A percentile compares a stretch with the other conserved stretches of the same genome.
These are phyloP conservation scores for Biancaea sappan DNA, from an alignment of 306 rosid species.

Conservation along the genomic window DNA sequence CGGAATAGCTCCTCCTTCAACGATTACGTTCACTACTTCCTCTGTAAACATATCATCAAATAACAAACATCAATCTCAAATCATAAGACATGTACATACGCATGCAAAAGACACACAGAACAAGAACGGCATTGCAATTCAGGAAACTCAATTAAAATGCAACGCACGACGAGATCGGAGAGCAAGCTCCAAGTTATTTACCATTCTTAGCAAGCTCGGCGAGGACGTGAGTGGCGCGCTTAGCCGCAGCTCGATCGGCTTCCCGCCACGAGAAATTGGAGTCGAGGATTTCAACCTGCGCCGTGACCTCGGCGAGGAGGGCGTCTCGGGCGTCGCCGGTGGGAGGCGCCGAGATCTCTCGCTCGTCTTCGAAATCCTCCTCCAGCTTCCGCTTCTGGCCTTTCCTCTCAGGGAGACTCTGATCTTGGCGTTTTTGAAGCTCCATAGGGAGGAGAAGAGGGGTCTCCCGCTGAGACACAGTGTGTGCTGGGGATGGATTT, in stretches of 20 bases:
- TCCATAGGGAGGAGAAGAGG: constrained; percentile 63
- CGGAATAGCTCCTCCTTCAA: constrained; percentile 93
- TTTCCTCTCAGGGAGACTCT: constrained; percentile 74
- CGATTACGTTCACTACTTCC: constrained; percentile 93
- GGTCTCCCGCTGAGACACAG: constrained; percentile 35
- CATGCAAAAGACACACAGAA: constrained; percentile 18
- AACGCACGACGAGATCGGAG: constrained; percentile 45
- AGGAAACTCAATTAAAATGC: constrained; percentile 17
- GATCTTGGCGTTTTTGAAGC: constrained; percentile 64
- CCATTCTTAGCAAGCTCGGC: constrained; percentile 98
- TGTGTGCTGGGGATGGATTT: constrained; percentile 24
- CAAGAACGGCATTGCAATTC: constrained; percentile 25
- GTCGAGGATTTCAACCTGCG: constrained; percentile 71
- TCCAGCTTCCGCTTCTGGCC: constrained; percentile 95
- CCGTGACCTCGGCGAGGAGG: constrained; percentile 60
- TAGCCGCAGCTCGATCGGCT: constrained; percentile 82
- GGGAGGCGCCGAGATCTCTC: constrained; percentile 69
- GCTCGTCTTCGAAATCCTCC: constrained; percentile 64
- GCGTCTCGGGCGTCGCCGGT: constrained; percentile 67
- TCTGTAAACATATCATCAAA: constrained; percentile 56
- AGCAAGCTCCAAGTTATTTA: constrained; percentile 33
- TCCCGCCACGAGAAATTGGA: constrained; percentile 81
- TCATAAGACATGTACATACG: constrained; percentile 15
- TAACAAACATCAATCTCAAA: neutral
- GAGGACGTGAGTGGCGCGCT: constrained; percentile 95